phyloP scores from a whole-genome alignment of 1,284 basidiomycete genomes.

The Microbotryum saponariae region DNA sequence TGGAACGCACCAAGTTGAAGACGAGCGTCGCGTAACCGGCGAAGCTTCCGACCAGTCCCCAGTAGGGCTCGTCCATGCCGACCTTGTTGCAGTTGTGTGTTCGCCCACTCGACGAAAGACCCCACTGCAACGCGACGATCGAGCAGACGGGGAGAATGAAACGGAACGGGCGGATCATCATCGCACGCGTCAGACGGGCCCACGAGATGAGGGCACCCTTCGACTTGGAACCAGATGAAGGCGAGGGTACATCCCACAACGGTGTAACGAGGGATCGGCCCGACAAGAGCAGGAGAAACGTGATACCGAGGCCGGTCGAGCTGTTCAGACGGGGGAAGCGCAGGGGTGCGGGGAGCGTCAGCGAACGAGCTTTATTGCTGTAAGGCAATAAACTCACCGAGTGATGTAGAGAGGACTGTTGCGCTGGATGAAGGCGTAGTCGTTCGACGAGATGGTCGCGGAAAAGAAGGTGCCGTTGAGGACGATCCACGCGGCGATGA shows the following conservation, averaged over 20 bases:
- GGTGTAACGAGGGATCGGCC: slow-evolving; percentile 38
- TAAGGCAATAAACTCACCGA: slow-evolving; percentile 21
- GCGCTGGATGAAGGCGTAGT: slow-evolving; percentile 37
- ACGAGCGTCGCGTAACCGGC: slow-evolving; percentile 38
- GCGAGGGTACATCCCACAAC: slow-evolving; percentile 37
- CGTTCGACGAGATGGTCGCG: slow-evolving; percentile 34
- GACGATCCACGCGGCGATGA: slow-evolving; percentile 38
- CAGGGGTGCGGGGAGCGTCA: neutral
- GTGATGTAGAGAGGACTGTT: slow-evolving; percentile 37
- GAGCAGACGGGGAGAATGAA: slow-evolving; percentile 40
- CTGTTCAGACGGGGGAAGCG: slow-evolving; percentile 8
- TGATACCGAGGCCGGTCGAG: slow-evolving; percentile 38
- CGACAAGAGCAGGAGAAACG: slow-evolving; percentile 37
- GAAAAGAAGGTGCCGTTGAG: slow-evolving; percentile 40
- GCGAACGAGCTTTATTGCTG: neutral
- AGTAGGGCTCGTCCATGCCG: slow-evolving; percentile 41
- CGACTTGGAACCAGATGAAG: slow-evolving; percentile 21
- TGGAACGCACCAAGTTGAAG: slow-evolving; percentile 35
- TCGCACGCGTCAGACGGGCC: slow-evolving; percentile 37
- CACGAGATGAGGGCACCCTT: slow-evolving; percentile 37
- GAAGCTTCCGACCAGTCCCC: slow-evolving; percentile 36
- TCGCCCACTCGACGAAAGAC: slow-evolving; percentile 34
- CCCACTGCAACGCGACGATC: slow-evolving; percentile 39
- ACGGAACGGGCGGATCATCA: slow-evolving; percentile 39
- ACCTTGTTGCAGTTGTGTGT: slow-evolving; percentile 39